Evolutionary conservation across 2,329 filamentous ascomycete species (phyloP), one percentile per base, ranked within the genome.

Genomic region (Mariannaea sp.): DNA sequence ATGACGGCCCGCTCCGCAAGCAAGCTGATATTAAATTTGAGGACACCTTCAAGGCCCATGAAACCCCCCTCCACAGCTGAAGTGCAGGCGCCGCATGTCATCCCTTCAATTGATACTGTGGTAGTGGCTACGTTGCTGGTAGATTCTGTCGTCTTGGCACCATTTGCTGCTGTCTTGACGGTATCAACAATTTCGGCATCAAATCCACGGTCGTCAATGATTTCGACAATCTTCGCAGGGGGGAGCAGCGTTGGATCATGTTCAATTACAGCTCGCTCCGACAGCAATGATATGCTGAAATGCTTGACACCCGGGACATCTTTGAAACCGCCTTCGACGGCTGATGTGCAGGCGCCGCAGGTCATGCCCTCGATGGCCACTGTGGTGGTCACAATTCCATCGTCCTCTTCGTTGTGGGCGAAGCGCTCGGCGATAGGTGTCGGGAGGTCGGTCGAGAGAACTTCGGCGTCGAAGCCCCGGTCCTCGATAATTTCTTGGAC

Each of bases 21-120:
- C 61, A 99, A 77, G 73, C 91, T 96, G 71, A 99, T 95, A 68
- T 96, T 96, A 78, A 97, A 96, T 60, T 92, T 90, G 50, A 91
- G 69, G 13, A 97, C 73, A 17, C 94, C 94, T 8, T 89, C 84
- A 2, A 93, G 73, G 58, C 82, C 83, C 61, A 85, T 83, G 73
- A 99, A 94, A 3, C 89, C 91, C 44, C 84, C 81, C 67, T 97
- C 90, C 2, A 97, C 86, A 5, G 93, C 92, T 1, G 93, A 93
- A 1, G 94, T 97, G 73, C 94, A 99, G 35, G 94, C 91, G 17
- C 93, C 93, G 69, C 94, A 97, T 1, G 94, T 99, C 94, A 99
- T 99, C 44, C 94, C 94, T 62, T 94, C 90, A 49, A 99, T 90
- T 4, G 89, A 86, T 14, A 99, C 81, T 0, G 92, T 97, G 0